Percentiles rank a stretch among this genome's conserved stretches.
Conservation (phyloP, 208 protist genomes). For the Trypanosoma caninum region DNA sequence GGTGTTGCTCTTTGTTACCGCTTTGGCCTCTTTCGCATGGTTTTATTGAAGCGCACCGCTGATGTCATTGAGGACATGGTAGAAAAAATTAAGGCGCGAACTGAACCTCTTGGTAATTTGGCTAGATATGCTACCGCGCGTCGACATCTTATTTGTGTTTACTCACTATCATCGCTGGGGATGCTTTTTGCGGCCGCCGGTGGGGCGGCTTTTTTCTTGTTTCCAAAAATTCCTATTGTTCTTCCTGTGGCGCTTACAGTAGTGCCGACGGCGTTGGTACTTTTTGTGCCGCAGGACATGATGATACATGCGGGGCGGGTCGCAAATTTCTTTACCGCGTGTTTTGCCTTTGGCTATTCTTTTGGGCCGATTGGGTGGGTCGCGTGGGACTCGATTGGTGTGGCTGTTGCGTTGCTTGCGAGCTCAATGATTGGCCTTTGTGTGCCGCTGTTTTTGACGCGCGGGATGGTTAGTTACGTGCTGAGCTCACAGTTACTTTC, state of each 20-base stretch:
- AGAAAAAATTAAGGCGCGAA: constrained; percentile 50
- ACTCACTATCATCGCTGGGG: constrained; percentile 40
- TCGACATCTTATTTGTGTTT: constrained; percentile 49
- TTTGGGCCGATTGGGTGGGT: constrained; percentile 77
- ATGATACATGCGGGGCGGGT: constrained; percentile 39
- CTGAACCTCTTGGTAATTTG: constrained; percentile 53
- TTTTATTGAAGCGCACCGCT: constrained; percentile 31
- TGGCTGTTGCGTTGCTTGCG: constrained; percentile 41
- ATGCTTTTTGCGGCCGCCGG: constrained; percentile 47
- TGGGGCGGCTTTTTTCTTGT: constrained; percentile 38
- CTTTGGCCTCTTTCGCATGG: constrained; percentile 32
- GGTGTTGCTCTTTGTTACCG: constrained; percentile 54
- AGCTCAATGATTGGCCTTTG: constrained; percentile 74
- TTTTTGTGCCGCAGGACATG: constrained; percentile 36
- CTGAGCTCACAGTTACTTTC: constrained; percentile 72
- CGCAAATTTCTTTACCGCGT: constrained; percentile 38
- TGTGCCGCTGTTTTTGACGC: constrained; percentile 73
- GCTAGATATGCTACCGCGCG: constrained; percentile 41
- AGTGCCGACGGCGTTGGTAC: constrained; percentile 36
- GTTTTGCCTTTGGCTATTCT: constrained; percentile 54
- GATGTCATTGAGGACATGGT: constrained; percentile 39
- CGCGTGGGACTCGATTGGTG: constrained; percentile 56
- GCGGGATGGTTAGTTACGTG: constrained; percentile 82
- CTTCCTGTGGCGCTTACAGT: constrained; percentile 46
- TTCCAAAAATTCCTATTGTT: constrained; percentile 50